These are phyloP conservation scores for Diaporthe sp. DNA, from an alignment of 2,329 filamentous ascomycete genomes.

Conservation along the genomic window DNA sequence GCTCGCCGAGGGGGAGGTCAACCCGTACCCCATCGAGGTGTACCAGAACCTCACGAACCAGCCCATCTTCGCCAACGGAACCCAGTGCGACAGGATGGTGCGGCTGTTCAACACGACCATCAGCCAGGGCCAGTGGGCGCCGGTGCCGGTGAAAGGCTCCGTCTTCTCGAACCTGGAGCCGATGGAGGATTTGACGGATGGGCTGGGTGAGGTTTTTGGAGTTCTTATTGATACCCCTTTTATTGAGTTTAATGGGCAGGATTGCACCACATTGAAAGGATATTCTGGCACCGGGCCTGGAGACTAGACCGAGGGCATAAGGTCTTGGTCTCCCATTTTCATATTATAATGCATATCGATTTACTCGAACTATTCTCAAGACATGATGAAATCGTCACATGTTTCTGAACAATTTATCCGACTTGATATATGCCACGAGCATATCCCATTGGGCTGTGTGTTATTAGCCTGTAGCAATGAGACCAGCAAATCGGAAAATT, in stretches of 20 bases:
- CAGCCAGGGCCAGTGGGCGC: constrained; percentile 40
- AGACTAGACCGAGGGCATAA: constrained; percentile 25
- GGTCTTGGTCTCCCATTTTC: neutral
- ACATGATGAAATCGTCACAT: neutral
- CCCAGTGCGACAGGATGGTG: constrained; percentile 50
- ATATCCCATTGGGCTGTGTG: neutral
- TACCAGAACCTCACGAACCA: constrained; percentile 66
- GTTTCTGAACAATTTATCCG: neutral
- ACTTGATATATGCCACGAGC: neutral
- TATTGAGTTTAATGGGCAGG: constrained; percentile 46
- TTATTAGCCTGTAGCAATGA: neutral
- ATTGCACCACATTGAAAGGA: constrained; percentile 43
- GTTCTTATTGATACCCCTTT: constrained; percentile 47
- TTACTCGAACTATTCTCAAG: neutral
- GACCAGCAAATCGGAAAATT: no score
- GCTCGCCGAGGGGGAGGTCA: constrained; percentile 21
- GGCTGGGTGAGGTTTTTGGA: constrained; percentile 41
- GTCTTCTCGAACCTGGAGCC: constrained; percentile 41
- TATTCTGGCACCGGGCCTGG: constrained; percentile 38
- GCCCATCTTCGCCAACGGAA: constrained; percentile 63
- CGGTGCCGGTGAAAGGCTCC: constrained; percentile 40
- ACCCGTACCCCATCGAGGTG: constrained; percentile 52
- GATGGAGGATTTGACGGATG: constrained; percentile 32
- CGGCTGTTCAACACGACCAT: constrained; percentile 46
- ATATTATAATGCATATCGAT: neutral